A percentile compares a stretch with the other conserved stretches of the same genome.
Conservation (phyloP, 1,284 basidiomycete genomes). For the Trichosporon coremiiforme region DNA sequence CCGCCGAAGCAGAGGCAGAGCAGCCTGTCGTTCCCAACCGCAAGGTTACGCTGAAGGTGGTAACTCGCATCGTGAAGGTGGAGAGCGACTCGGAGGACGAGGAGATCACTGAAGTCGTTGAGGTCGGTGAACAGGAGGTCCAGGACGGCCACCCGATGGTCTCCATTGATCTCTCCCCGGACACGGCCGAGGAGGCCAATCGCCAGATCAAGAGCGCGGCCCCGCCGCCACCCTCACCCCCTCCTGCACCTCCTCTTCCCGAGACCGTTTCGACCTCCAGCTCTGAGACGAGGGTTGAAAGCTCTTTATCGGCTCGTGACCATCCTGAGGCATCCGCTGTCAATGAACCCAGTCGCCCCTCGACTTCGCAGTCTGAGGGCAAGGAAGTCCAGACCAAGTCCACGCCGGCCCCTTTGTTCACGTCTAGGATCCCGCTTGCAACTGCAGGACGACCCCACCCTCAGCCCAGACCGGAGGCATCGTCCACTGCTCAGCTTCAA, state of each 20-base stretch:
- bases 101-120: not conserved
- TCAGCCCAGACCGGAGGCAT: not conserved
- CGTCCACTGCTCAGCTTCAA: not conserved
- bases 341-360: not conserved
- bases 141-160: too few relatives aligned
- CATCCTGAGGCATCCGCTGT: not conserved
- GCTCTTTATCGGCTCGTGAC: not conserved
- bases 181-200: not conserved
- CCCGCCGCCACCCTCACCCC: not conserved
- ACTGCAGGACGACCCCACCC: not conserved
- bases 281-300: not conserved
- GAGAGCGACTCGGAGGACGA: slow-evolving; percentile 7
- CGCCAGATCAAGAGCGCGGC: not conserved
- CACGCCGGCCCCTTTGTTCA: not conserved
- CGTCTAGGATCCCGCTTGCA: not conserved
- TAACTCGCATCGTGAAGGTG: not conserved
- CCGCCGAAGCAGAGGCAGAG: not conserved
- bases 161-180: not conserved
- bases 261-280: not conserved
- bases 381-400: not conserved
- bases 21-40: not conserved
- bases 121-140: not conserved
- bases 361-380: not conserved
- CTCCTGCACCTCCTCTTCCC: not conserved
- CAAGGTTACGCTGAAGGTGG: slow-evolving; percentile 11